Conservation (phyloP, 2,329 filamentous ascomycete species). For the Penicillium sclerotiorum region DNA sequence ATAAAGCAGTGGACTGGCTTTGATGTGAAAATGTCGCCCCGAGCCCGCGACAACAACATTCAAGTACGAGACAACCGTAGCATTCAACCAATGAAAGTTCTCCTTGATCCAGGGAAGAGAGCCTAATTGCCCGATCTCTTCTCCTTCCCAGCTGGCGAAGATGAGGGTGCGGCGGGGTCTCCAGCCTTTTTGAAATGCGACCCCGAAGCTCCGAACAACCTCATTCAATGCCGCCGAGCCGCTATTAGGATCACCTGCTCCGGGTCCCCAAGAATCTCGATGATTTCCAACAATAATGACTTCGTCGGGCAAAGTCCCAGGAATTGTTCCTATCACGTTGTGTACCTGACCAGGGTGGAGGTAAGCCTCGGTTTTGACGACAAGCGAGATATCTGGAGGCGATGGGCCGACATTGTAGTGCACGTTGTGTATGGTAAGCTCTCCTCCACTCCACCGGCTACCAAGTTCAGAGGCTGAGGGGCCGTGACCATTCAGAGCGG, state of each 20-base stretch:
- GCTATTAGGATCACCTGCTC: slow-evolving; percentile 56
- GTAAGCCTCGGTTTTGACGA: slow-evolving; percentile 21
- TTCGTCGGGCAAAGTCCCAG: slow-evolving; percentile 31
- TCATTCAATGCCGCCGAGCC: slow-evolving; percentile 55
- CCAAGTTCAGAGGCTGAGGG: slow-evolving; percentile 1
- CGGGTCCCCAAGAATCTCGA: slow-evolving; percentile 57
- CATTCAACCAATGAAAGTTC: neutral
- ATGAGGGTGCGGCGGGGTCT: slow-evolving; percentile 39
- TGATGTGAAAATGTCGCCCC: slow-evolving; percentile 5
- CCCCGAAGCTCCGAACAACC: slow-evolving; percentile 52
- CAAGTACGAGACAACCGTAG: neutral
- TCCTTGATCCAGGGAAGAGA: neutral
- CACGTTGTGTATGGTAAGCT: slow-evolving; percentile 8
- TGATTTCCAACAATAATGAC: slow-evolving; percentile 57
- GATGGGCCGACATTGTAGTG: slow-evolving; percentile 19
- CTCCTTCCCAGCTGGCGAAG: slow-evolving; percentile 3
- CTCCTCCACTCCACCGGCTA: slow-evolving; percentile 13
- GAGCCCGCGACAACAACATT: slow-evolving; percentile 7
- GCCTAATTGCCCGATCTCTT: neutral
- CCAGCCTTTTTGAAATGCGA: slow-evolving; percentile 52
- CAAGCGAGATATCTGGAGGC: slow-evolving; percentile 18
- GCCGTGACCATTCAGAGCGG: neutral
- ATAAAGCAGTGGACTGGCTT: slow-evolving; percentile 26
- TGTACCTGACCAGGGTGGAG: slow-evolving; percentile 19
- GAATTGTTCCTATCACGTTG: slow-evolving; percentile 27